Conservation (phyloP, 1,284 basidiomycete genomes). For the Vanrija sp. region DNA sequence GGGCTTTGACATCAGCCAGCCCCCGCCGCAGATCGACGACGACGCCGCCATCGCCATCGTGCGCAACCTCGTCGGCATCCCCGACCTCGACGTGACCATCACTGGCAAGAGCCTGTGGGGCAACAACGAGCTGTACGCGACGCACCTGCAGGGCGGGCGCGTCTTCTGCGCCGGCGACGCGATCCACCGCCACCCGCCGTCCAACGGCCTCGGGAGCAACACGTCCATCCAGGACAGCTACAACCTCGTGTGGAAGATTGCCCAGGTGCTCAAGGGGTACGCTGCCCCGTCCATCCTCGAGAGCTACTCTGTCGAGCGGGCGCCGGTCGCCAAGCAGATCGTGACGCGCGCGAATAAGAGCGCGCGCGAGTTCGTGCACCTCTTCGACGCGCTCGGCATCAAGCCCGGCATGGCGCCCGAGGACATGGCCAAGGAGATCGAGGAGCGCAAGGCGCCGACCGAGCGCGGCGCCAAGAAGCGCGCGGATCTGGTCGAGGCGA, state of each 20-base stretch:
- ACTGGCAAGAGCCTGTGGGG: conserved; percentile 17
- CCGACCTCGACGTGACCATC: conserved; percentile 16
- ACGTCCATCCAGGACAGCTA: conserved; percentile 18
- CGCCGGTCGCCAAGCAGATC: conserved; percentile 16
- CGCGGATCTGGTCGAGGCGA: conserved; percentile 11
- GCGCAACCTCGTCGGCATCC: conserved; percentile 11
- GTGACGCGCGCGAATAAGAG: conserved; percentile 18
- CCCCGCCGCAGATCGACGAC: conserved; percentile 11
- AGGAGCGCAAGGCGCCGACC: conserved; percentile 16
- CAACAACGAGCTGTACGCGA: conserved; percentile 16
- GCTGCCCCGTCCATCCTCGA: conserved; percentile 13
- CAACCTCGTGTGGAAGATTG: conserved; percentile 17
- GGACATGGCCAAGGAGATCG: conserved; percentile 16
- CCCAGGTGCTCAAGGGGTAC: conserved; percentile 5
- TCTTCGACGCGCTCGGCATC: conserved; percentile 16
- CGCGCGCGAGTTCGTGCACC: conserved; percentile 13
- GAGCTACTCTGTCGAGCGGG: conserved; percentile 9
- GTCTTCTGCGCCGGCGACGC: conserved; percentile 17
- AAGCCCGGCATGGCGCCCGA: conserved; percentile 11
- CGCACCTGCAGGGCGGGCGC: conserved; percentile 10
- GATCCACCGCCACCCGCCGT: conserved; percentile 17
- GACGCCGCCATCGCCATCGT: conserved; percentile 5
- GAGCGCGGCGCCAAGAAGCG: conserved; percentile 9
- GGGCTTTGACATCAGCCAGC: conserved; percentile 14
- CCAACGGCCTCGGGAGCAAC: conserved; percentile 15